Conservation (phyloP, 2,329 filamentous ascomycete genomes). For the Aspergillus fijiensis region DNA sequence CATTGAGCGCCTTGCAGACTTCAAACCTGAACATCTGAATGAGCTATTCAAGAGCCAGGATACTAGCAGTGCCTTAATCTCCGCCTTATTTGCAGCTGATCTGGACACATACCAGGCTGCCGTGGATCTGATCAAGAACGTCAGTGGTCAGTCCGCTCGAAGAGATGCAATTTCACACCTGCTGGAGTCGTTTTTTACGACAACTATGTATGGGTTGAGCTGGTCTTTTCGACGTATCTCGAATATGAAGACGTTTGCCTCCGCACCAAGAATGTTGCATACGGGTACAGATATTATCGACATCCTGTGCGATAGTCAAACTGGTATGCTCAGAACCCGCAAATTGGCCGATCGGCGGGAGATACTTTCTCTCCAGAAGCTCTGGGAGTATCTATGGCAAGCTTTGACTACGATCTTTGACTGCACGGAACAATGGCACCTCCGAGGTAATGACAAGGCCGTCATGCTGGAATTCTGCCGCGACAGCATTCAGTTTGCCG, state of each 20-base stretch:
- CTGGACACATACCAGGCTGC: slow-evolving; percentile 75
- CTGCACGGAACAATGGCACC: slow-evolving; percentile 81
- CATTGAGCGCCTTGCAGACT: slow-evolving; percentile 75
- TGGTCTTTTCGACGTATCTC: slow-evolving; percentile 57
- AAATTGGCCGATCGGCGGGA: slow-evolving; percentile 60
- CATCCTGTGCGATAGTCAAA: slow-evolving; percentile 63
- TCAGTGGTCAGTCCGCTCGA: slow-evolving; percentile 67
- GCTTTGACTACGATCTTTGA: slow-evolving; percentile 77
- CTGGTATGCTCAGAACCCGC: slow-evolving; percentile 60
- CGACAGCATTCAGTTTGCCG: slow-evolving; percentile 91
- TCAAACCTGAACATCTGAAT: slow-evolving; percentile 67
- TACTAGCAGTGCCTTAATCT: slow-evolving; percentile 72
- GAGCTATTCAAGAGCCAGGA: slow-evolving; percentile 66
- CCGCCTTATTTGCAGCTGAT: slow-evolving; percentile 78
- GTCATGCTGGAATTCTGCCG: slow-evolving; percentile 91
- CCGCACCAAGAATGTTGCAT: slow-evolving; percentile 60
- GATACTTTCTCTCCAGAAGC: slow-evolving; percentile 65
- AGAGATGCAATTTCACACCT: slow-evolving; percentile 62
- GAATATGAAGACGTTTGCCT: slow-evolving; percentile 58
- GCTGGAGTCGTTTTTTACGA: slow-evolving; percentile 56
- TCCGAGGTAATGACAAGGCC: slow-evolving; percentile 64
- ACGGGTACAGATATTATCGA: slow-evolving; percentile 62
- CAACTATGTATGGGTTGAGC: slow-evolving; percentile 57
- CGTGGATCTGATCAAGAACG: slow-evolving; percentile 76
- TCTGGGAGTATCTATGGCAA: slow-evolving; percentile 85